Base-by-base conservation (phyloP, 2,329 filamentous ascomycete genomes). In the Fusarium beomiforme region DNA sequence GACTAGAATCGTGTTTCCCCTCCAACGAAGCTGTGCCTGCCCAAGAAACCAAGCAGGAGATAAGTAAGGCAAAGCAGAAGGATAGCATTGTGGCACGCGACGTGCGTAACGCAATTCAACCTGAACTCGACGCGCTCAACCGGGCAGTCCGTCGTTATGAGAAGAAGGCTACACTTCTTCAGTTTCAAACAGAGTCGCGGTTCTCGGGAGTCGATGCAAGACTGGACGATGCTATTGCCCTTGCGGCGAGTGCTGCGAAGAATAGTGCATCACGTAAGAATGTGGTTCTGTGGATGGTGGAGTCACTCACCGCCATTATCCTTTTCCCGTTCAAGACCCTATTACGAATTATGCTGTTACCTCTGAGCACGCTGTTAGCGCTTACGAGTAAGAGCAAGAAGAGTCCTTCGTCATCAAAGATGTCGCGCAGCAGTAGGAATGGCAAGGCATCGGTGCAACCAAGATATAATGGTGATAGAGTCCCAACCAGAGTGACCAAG, bases 71-170 rank as follows among this genome's bases (percentile, higher is more conserved):
- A 34, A 84, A 85, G 56, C 81, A 84, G 69, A 81, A 84, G 70
- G 79, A 84, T 67, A 79, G 83, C 9, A 81, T 80, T 6, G 79
- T 87, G 39, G 81, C 85, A 49, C 85, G 83, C 8, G 90, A 93
- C 64, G 85, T 93, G 16, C 88, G 89, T 43, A 89, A 88, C 65
- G 83, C 85, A 31, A 85, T 95, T 14, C 92, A 94, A 72, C 91
- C 93, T 1, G 94, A 98, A 64, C 86, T 98, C 9, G 95, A 98
- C 75, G 93, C 94, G 0, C 84, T 98, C 34, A 96, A 94, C 75
- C 91, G 95, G 50, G 95, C 95, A 7, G 92, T 98, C 46, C 89
- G 95, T 23, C 90, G 94, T 37, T 97, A 97, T 76, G 95, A 98
- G 83, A 98, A 97, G 82, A 93, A 94, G 75, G 90, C 92, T 8